These are phyloP conservation scores for Lanzia echinophila DNA, from an alignment of 2,329 filamentous ascomycete genomes.

Conservation along the genomic window DNA sequence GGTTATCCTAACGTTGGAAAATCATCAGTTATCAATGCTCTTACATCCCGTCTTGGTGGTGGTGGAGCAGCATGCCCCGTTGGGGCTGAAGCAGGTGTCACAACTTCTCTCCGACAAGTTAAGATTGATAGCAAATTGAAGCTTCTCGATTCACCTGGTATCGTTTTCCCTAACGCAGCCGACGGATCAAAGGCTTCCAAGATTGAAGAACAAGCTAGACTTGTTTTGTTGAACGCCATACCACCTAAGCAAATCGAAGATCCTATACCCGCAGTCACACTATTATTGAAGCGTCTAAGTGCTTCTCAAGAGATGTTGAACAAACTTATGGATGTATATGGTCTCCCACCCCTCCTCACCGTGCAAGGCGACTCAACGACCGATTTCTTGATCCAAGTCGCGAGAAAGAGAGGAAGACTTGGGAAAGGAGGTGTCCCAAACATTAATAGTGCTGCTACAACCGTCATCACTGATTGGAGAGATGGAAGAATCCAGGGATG, in stretches of 20 bases:
- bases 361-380: constrained; percentile 70
- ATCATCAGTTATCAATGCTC: constrained; percentile 91
- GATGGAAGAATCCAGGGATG: constrained; percentile 93
- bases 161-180: constrained; percentile 76
- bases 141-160: constrained; percentile 87
- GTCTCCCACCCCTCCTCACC: constrained; percentile 70
- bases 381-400: constrained; percentile 92
- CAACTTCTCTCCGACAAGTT: constrained; percentile 78
- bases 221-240: constrained; percentile 83
- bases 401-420: constrained; percentile 82
- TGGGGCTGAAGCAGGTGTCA: constrained; percentile 87
- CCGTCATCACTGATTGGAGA: constrained; percentile 93
- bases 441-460: constrained; percentile 77
- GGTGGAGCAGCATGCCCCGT: constrained; percentile 72
- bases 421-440: constrained; percentile 89
- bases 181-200: constrained; percentile 47
- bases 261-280: constrained; percentile 75
- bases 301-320: constrained; percentile 65
- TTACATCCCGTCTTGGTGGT: constrained; percentile 69
- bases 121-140: constrained; percentile 95
- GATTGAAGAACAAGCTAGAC: constrained; percentile 71
- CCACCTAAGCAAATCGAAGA: constrained; percentile 93
- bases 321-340: constrained; percentile 78
- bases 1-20: constrained; percentile 96
- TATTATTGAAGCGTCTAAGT: constrained; percentile 77